Base-by-base conservation (phyloP, 176 grass and related monocot species). In the Musa itinerans region DNA sequence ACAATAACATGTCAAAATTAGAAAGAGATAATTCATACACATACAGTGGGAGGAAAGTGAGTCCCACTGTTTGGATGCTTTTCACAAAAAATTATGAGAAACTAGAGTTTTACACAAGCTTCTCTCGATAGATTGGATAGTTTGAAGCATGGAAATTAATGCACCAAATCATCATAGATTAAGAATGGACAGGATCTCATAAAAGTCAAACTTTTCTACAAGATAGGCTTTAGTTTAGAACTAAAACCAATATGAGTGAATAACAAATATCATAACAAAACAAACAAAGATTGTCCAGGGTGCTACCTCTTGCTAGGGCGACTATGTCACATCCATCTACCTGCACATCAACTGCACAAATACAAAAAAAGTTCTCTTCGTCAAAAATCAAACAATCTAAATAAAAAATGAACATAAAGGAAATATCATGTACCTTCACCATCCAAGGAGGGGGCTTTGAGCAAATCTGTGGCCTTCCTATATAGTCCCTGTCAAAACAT, bases 401-500 rank as follows among this genome's bases (percentile, higher is more conserved):
- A 72, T 19, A 10, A 74, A 75, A n/a, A 13, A 70, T 83, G 7
- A 9, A 17, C 8, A 58, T 9, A 24, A 74, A 55, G 52, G 54
- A 26, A 54, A 56, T 34, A 26, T 26, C 23, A 9, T 27, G 77
- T 89, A 91, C 95, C 95, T 80, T 91, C 78, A 34, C 62, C 85
- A 66, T 87, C 85, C 63, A 93, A 83, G 76, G 84, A 72, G 29
- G 90, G 95, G 17, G 95, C 95, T 98, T 93, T 93, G 54, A 98
- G 70, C 74, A 93, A 82, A 83, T 98, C 90, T 77, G 90, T 81
- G 5, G 90, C 88, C 78, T 78, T 98, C 80, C 95, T 87, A 50
- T 98, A 98, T 54, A 98, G 50, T n/a, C 90, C 95, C 95, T 98
- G 83, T 20, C 65, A 86, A 74, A 53, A 76, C n/a, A 68, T 43